Evolutionary conservation across 768 basidiomycete species (phyloP).

Genomic region (Podaxis rugospora): DNA sequence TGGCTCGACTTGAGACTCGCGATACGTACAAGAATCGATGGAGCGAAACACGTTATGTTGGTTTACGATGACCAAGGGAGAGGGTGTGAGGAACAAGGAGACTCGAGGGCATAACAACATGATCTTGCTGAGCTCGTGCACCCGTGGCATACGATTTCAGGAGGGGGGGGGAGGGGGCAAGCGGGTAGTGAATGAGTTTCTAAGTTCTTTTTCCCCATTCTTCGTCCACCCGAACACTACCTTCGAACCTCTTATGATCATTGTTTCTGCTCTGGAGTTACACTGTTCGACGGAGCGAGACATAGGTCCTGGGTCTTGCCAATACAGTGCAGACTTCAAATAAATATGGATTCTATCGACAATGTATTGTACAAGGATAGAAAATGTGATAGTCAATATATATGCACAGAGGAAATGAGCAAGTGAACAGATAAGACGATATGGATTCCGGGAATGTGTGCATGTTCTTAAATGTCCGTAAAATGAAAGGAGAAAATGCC

Average conservation of each 20-base stretch:
- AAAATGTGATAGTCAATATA: neutral
- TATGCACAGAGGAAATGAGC: neutral
- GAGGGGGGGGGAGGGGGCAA: no score
- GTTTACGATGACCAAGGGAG: no score
- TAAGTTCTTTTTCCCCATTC: neutral
- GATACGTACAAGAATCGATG: no score
- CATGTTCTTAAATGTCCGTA: neutral
- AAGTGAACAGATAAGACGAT: neutral
- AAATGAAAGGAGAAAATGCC: no score
- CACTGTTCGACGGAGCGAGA: neutral
- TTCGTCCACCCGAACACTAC: neutral
- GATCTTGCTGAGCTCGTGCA: no score
- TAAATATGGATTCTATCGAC: neutral
- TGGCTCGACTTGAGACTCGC: no score
- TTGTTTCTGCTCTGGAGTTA: neutral
- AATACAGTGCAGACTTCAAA: neutral
- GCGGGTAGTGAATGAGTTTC: no score
- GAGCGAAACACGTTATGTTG: no score
- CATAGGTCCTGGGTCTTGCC: neutral
- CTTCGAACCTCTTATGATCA: neutral
- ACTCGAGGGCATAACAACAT: no score
- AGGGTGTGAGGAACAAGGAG: no score
- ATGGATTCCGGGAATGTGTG: neutral
- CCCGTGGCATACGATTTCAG: no score
- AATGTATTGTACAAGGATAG: neutral